phyloP scores from a whole-genome alignment of 371 early-diverging fungal species.

The Lichtheimia ornata region DNA sequence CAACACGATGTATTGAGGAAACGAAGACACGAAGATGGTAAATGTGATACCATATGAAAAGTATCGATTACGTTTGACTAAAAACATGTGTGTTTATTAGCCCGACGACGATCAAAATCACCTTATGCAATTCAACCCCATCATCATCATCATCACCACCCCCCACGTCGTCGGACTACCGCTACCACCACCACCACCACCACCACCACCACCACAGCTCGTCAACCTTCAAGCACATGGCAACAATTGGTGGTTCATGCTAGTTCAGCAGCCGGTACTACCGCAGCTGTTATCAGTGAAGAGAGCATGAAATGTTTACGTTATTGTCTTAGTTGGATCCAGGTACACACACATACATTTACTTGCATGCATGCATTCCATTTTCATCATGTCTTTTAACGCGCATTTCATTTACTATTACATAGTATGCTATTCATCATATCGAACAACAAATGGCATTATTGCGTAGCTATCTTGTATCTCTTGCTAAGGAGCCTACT shows the following conservation, averaged over 20 bases:
- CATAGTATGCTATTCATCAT: constrained; percentile 75
- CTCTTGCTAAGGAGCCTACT: constrained; percentile 40
- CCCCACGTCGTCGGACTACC: too few species aligned
- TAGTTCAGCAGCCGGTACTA: constrained; percentile 65
- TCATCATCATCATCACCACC: neutral
- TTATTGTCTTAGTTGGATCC: constrained; percentile 81
- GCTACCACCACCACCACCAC: neutral
- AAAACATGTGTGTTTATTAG: neutral
- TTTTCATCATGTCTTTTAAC: too few species aligned
- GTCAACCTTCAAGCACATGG: constrained; percentile 38
- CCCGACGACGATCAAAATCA: neutral
- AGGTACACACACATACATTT: constrained; percentile 32
- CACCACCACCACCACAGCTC: neutral
- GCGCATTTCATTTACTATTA: constrained; percentile 9
- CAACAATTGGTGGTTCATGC: constrained; percentile 66
- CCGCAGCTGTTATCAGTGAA: constrained; percentile 71
- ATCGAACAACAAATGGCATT: constrained; percentile 76
- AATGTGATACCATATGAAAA: constrained; percentile 2
- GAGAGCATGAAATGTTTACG: constrained; percentile 73
- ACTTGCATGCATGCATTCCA: too few species aligned
- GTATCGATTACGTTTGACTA: neutral
- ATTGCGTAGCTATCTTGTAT: constrained; percentile 63
- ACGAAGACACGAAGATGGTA: constrained; percentile 2
- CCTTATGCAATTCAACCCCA: constrained; percentile 3
- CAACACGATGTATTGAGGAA: constrained; percentile 15